phyloP scores from a whole-genome alignment of 2,329 filamentous ascomycete genomes.

The Aspergillus tanneri region DNA sequence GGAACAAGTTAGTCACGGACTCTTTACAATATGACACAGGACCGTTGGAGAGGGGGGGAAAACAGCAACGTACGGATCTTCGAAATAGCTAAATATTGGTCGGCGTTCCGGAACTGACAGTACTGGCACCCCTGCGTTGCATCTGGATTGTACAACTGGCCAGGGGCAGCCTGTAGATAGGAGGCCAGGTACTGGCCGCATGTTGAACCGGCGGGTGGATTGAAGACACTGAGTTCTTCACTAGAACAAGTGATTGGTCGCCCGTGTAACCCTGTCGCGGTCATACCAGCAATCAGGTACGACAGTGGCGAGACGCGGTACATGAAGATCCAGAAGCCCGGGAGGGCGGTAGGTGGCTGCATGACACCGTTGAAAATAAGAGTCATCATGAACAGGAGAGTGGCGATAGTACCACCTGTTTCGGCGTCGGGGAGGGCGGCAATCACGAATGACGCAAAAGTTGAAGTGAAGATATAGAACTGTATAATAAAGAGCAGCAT shows the following conservation, averaged over 20 bases:
- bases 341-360: slow-evolving; percentile 60
- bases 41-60: too few relatives aligned
- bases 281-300: slow-evolving; percentile 72
- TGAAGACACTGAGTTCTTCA: slow-evolving; percentile 69
- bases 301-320: slow-evolving; percentile 80
- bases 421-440: slow-evolving; percentile 73
- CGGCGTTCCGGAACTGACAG: slow-evolving; percentile 37
- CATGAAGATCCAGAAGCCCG: slow-evolving; percentile 81
- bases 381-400: slow-evolving; percentile 69
- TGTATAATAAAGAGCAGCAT: slow-evolving; percentile 74
- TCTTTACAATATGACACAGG: neutral
- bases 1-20: slow-evolving; percentile 2
- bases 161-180: slow-evolving; percentile 54
- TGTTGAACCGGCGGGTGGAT: slow-evolving; percentile 57
- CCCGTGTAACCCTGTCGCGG: slow-evolving; percentile 68
- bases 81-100: slow-evolving; percentile 46
- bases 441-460: slow-evolving; percentile 77
- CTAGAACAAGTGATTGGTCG: slow-evolving; percentile 63
- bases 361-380: slow-evolving; percentile 75
- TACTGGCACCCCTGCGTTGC: slow-evolving; percentile 56
- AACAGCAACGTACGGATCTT: slow-evolving; percentile 38
- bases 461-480: slow-evolving; percentile 78
- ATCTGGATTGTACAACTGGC: slow-evolving; percentile 53
- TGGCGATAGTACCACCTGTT: slow-evolving; percentile 72
- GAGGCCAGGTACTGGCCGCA: slow-evolving; percentile 59